phyloP scores from a whole-genome alignment of 805 yeast genomes.

The Sugiyamaella boreocaroliniensis region DNA sequence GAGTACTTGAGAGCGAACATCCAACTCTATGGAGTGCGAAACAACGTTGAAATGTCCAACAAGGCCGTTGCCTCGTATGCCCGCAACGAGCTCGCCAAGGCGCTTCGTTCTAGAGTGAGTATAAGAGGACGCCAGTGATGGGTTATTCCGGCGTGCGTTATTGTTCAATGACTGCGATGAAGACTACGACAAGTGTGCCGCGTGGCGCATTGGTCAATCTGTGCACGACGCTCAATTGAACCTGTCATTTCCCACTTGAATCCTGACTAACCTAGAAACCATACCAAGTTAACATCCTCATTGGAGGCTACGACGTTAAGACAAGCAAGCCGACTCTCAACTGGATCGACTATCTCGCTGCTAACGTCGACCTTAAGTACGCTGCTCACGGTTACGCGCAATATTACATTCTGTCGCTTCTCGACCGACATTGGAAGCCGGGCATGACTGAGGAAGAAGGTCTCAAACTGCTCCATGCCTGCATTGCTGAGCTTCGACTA shows the following conservation, averaged over 20 bases:
- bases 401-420: slow-evolving; percentile 80
- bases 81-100: slow-evolving; percentile 79
- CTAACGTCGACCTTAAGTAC: slow-evolving; percentile 84
- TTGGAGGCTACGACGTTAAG: slow-evolving; percentile 73
- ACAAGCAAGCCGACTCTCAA: slow-evolving; percentile 58
- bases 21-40: slow-evolving; percentile 80
- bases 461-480: slow-evolving; percentile 58
- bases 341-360: slow-evolving; percentile 92
- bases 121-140: no score
- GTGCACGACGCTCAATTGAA: background rate
- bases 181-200: no score
- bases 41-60: slow-evolving; percentile 73
- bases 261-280: slow-evolving; percentile 49
- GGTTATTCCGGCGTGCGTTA: no score
- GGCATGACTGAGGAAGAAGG: slow-evolving; percentile 77
- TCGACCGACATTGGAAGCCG: slow-evolving; percentile 82
- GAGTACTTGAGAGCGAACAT: slow-evolving; percentile 91
- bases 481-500: slow-evolving; percentile 69
- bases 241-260: background rate
- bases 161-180: no score
- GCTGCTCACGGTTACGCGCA: slow-evolving; percentile 99
- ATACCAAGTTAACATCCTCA: slow-evolving; percentile 83
- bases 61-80: slow-evolving; percentile 83
- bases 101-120: slow-evolving; percentile 69
- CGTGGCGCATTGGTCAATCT: no score